Evolutionary conservation across 1,284 basidiomycete species (phyloP).

Genomic region (Tilletiaria anomala): DNA sequence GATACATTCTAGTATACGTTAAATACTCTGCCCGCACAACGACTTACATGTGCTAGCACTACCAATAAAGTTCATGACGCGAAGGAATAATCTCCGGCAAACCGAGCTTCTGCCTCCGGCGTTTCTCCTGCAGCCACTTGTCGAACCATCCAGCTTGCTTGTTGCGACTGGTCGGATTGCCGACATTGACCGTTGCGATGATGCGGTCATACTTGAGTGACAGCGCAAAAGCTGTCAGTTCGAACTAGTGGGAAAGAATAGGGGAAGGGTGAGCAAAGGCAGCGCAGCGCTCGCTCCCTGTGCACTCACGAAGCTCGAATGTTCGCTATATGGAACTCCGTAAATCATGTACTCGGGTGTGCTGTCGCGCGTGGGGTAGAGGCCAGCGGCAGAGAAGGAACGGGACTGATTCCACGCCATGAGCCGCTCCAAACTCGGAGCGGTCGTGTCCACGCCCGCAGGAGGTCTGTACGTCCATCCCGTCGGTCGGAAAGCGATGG

Average conservation of each 20-base stretch:
- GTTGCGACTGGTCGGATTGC: slow-evolving; percentile 50
- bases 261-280: neutral
- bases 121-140: slow-evolving; percentile 23
- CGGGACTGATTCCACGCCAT: slow-evolving; percentile 54
- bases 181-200: slow-evolving; percentile 91
- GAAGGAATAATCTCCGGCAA: slow-evolving; percentile 3
- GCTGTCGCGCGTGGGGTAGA: slow-evolving; percentile 60
- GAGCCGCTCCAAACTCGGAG: slow-evolving; percentile 11
- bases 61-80: neutral
- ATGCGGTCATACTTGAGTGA: slow-evolving; percentile 65
- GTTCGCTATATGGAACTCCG: slow-evolving; percentile 85
- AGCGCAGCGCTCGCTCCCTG: slow-evolving; percentile 3
- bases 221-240: slow-evolving; percentile 69
- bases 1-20: too few species aligned
- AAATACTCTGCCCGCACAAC: too few species aligned
- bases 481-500: slow-evolving; percentile 75
- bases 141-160: slow-evolving; percentile 35
- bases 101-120: slow-evolving; percentile 10
- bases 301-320: slow-evolving; percentile 47
- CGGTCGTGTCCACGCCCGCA: slow-evolving; percentile 47
- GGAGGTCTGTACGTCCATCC: slow-evolving; percentile 76
- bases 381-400: slow-evolving; percentile 53
- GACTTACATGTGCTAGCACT: too few species aligned
- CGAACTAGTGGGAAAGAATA: slow-evolving; percentile 7
- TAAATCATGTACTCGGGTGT: slow-evolving; percentile 56